Evolutionary conservation across 2,329 filamentous ascomycete species (phyloP).

Genomic region (Cladosporium sp.): DNA sequence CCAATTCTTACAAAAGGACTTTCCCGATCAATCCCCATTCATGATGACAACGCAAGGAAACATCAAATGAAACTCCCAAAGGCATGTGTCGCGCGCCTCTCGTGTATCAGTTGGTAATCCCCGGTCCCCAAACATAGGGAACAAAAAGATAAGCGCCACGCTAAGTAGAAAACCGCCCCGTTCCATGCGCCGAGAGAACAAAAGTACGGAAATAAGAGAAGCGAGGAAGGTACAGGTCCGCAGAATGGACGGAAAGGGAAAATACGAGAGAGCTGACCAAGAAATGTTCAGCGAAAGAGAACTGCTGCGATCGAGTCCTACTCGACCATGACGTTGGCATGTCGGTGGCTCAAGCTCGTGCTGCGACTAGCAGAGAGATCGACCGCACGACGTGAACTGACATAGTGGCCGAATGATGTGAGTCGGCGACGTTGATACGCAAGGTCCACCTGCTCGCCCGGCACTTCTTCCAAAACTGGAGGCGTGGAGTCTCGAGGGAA

Average conservation of each 20-base stretch:
- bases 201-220: neutral
- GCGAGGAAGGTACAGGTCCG: neutral
- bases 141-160: neutral
- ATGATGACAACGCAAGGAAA: neutral
- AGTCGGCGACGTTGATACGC: constrained; percentile 8
- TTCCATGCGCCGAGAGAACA: neutral
- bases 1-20: neutral
- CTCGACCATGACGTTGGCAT: constrained; percentile 13
- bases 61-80: neutral
- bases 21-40: neutral
- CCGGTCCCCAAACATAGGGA: neutral
- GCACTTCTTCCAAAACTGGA: constrained; percentile 25
- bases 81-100: neutral
- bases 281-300: neutral
- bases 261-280: neutral
- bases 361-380: constrained; percentile 1
- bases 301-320: constrained; percentile 18
- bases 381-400: constrained; percentile 5
- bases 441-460: neutral
- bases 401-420: neutral
- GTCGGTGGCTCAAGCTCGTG: constrained; percentile 8
- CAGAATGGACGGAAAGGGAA: neutral
- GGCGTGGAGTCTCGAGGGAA: constrained; percentile 22
- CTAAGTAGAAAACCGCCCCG: neutral
- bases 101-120: constrained; percentile 5